These are phyloP conservation scores for Spinacia oleracea DNA, from an alignment of 179 eudicot species.

Conservation along the genomic window DNA sequence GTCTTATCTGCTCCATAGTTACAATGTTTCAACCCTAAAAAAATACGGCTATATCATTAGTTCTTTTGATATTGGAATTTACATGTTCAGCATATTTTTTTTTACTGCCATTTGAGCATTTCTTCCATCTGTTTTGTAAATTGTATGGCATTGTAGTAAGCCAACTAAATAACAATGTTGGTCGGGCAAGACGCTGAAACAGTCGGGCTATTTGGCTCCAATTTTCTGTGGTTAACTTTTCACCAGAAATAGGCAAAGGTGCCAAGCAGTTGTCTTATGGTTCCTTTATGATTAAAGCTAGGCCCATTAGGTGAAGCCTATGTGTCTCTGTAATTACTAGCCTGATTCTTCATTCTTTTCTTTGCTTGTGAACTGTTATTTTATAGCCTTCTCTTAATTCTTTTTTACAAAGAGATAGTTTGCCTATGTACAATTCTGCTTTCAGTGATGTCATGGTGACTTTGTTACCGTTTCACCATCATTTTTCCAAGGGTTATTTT, in stretches of 20 bases:
- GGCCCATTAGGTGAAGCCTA: not conserved
- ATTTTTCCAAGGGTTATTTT: not conserved
- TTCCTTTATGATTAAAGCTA: not conserved
- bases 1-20: too few relatives aligned
- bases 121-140: not conserved
- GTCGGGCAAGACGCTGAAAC: not conserved
- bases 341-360: not conserved
- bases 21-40: too few relatives aligned
- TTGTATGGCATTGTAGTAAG: not conserved
- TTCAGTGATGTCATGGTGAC: not conserved
- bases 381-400: not conserved
- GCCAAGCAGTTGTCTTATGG: not conserved
- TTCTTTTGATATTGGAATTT: not conserved
- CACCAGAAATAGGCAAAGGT: not conserved
- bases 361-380: not conserved
- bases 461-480: not conserved
- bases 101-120: not conserved
- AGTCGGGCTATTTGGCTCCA: not conserved
- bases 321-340: not conserved
- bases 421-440: not conserved
- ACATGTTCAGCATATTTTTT: not conserved
- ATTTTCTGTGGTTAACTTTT: not conserved
- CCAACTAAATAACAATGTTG: not conserved
- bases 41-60: too few relatives aligned
- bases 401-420: not conserved